phyloP scores from a whole-genome alignment of 148 eudicot genomes.

The Amaranthus palmeri region DNA sequence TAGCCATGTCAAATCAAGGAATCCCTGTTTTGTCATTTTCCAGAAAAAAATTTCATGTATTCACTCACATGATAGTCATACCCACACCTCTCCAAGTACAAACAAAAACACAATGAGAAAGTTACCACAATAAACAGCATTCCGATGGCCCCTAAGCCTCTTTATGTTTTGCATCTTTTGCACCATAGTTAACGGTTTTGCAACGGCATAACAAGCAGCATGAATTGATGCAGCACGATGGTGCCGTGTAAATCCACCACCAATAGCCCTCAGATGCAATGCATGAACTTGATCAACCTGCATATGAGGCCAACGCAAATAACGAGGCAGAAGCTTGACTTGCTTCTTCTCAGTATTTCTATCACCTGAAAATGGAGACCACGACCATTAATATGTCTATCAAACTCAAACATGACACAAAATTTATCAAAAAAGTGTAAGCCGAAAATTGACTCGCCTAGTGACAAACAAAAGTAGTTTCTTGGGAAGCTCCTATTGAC shows the following conservation, averaged over 20 bases:
- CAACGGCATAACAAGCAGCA: slow-evolving; percentile 82
- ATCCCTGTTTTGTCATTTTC: no score
- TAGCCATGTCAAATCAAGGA: neutral
- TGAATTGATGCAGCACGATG: slow-evolving; percentile 90
- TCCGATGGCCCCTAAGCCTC: slow-evolving; percentile 85
- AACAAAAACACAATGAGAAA: slow-evolving; percentile 13
- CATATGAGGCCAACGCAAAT: slow-evolving; percentile 96
- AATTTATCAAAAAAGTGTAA: neutral
- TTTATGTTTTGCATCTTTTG: slow-evolving; percentile 93
- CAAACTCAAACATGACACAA: neutral
- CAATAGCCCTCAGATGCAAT: slow-evolving; percentile 74
- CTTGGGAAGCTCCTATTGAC: neutral
- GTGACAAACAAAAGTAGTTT: neutral
- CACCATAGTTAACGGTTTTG: slow-evolving; percentile 88
- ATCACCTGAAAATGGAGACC: slow-evolving; percentile 43
- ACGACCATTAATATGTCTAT: slow-evolving; percentile 8
- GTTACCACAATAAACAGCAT: slow-evolving; percentile 95
- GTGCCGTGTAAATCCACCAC: slow-evolving; percentile 92
- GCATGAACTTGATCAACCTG: slow-evolving; percentile 92
- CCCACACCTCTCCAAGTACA: neutral
- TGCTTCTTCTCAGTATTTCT: slow-evolving; percentile 44
- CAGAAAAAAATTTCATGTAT: neutral
- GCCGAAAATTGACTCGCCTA: neutral
- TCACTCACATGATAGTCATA: neutral
- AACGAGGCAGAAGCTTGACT: slow-evolving; percentile 50